Percentiles rank a stretch among this genome's conserved stretches.
phyloP scores from a whole-genome alignment of 2,329 filamentous ascomycete genomes.

The Colletotrichum melonis region DNA sequence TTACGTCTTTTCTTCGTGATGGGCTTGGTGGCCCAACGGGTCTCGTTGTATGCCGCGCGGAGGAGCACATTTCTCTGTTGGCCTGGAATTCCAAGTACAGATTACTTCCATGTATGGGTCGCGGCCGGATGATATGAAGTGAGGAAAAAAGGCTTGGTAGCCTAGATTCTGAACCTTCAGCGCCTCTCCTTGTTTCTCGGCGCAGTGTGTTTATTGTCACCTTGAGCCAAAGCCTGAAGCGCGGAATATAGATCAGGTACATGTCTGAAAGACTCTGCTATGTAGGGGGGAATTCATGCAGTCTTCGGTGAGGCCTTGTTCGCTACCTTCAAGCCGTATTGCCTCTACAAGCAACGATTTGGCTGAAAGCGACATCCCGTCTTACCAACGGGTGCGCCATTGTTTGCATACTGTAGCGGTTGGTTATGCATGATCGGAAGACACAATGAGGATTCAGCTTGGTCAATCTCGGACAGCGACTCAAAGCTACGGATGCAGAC shows the following conservation, averaged over 20 bases:
- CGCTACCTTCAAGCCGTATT: not conserved
- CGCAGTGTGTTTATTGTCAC: too few species aligned
- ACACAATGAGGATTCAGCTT: not conserved
- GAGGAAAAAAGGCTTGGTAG: too few species aligned
- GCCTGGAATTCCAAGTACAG: too few species aligned
- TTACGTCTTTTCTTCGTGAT: not conserved
- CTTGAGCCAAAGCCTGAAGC: too few species aligned
- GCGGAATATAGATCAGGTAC: not conserved
- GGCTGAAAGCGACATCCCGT: not conserved
- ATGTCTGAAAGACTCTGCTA: not conserved
- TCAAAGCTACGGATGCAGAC: not conserved
- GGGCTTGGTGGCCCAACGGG: not conserved
- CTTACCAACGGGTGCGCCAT: too few species aligned
- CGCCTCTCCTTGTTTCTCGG: too few species aligned
- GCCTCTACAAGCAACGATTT: not conserved
- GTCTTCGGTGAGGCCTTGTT: not conserved
- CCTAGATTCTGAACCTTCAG: too few species aligned
- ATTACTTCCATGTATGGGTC: too few species aligned
- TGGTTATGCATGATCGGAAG: not conserved
- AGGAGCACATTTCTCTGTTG: too few species aligned
- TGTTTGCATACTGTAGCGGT: not conserved
- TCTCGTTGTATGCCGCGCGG: too few species aligned
- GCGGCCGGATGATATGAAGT: too few species aligned
- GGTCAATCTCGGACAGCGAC: not conserved
- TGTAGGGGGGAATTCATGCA: not conserved